A percentile compares a stretch with the other conserved stretches of the same genome.
These are phyloP conservation scores for Lachnellula hyalina DNA, from an alignment of 2,329 filamentous ascomycete genomes.

Conservation along the genomic window DNA sequence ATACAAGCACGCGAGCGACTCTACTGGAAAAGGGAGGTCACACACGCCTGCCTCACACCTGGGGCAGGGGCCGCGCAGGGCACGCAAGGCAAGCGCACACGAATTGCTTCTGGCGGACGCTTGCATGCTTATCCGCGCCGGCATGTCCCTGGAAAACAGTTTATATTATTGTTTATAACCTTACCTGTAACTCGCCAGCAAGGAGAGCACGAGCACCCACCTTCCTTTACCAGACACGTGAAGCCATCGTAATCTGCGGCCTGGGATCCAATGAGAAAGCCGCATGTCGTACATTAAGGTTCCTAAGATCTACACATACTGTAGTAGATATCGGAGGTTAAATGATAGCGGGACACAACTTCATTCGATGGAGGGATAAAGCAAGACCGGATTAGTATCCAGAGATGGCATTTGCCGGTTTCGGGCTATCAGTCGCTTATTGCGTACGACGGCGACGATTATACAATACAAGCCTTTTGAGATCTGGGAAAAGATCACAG, in stretches of 20 bases:
- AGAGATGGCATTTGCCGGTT: not conserved
- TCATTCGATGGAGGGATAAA: not conserved
- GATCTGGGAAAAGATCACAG: too few species aligned
- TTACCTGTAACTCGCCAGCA: not conserved
- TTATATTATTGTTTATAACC: not conserved
- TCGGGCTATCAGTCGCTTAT: not conserved
- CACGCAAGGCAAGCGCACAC: not conserved
- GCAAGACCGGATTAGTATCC: not conserved
- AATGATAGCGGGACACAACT: slow-evolving; percentile 1
- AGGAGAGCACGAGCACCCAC: not conserved
- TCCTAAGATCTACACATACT: slow-evolving; percentile 3
- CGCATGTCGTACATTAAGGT: not conserved
- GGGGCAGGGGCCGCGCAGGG: too few species aligned
- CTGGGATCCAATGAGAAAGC: not conserved
- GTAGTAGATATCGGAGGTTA: not conserved
- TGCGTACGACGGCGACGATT: not conserved
- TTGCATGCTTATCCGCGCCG: not conserved
- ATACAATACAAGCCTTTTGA: not conserved
- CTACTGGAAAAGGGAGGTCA: not conserved
- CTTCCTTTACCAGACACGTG: not conserved
- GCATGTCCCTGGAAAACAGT: not conserved
- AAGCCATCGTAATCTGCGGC: not conserved
- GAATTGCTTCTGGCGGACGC: not conserved
- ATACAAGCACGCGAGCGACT: not conserved
- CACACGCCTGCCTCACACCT: not conserved